Conservation (phyloP, 352 stramenopile genomes). For the Sclerospora graminicola region DNA sequence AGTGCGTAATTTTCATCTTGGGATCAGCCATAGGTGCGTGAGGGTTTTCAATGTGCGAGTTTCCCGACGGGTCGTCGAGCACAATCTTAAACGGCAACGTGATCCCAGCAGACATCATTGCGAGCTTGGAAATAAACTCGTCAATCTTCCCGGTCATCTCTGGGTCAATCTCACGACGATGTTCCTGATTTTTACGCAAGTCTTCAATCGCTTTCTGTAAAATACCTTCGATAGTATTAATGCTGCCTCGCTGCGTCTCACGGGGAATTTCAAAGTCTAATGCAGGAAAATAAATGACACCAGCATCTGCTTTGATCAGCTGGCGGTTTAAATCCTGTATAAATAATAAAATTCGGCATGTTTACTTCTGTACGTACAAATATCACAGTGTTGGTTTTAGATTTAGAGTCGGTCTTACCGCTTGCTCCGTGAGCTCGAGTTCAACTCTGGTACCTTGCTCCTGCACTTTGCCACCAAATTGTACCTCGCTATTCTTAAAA, state of each 20-base stretch:
- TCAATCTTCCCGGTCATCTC: constrained; percentile 68
- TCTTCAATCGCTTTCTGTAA: constrained; percentile 60
- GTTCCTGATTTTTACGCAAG: constrained; percentile 61
- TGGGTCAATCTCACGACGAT: constrained; percentile 74
- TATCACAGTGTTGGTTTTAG: no score
- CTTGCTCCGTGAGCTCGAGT: constrained; percentile 29
- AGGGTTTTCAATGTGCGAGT: constrained; percentile 89
- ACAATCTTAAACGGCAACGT: constrained; percentile 77
- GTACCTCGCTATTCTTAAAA: constrained; percentile 69
- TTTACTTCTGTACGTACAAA: not conserved
- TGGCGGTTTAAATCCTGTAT: constrained; percentile 80
- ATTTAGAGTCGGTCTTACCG: constrained; percentile 7
- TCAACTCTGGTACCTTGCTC: constrained; percentile 50
- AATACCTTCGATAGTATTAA: constrained; percentile 84
- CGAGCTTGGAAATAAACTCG: constrained; percentile 70
- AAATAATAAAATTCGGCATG: not conserved
- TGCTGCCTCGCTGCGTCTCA: constrained; percentile 72
- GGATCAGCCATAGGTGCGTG: constrained; percentile 67
- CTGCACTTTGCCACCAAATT: constrained; percentile 63
- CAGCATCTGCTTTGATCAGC: constrained; percentile 86
- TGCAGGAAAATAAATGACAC: constrained; percentile 55
- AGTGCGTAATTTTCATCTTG: constrained; percentile 54
- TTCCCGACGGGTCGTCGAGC: constrained; percentile 82
- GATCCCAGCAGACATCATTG: constrained; percentile 46
- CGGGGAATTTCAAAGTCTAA: constrained; percentile 89